These are phyloP conservation scores for Zygnema circumcarinatum DNA, from an alignment of 139 green algal species.

Conservation along the genomic window DNA sequence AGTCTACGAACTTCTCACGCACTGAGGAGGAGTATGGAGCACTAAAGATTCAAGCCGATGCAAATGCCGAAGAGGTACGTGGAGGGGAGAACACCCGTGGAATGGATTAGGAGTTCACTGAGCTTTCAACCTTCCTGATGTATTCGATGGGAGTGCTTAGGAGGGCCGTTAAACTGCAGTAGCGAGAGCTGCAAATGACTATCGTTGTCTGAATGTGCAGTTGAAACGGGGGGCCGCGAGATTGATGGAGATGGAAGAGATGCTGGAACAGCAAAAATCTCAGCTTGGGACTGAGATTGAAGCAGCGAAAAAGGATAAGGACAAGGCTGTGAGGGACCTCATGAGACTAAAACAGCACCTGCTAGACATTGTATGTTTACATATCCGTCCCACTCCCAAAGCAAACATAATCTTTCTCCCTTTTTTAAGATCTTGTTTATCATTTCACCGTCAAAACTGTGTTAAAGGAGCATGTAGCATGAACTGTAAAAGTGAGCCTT, in stretches of 20 bases:
- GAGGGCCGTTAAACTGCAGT: neutral
- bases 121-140: neutral
- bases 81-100: neutral
- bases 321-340: slow-evolving; percentile 48
- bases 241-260: neutral
- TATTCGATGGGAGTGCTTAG: neutral
- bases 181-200: neutral
- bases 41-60: neutral
- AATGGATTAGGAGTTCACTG: neutral
- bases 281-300: slow-evolving; percentile 11
- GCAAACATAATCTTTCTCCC: too few species aligned
- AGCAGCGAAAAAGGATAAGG: slow-evolving; percentile 31
- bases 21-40: neutral
- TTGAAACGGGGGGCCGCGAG: neutral
- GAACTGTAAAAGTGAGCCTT: neutral
- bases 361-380: slow-evolving; percentile 38
- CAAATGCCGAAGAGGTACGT: neutral
- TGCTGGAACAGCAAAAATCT: neutral
- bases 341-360: slow-evolving; percentile 55
- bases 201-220: neutral
- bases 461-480: neutral
- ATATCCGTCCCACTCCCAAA: too few species aligned
- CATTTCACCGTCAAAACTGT: too few species aligned
- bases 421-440: neutral
- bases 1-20: neutral